Evolutionary conservation across 1,284 basidiomycete species (phyloP), one percentile per base, ranked within the genome.

Genomic region (Pyrrhoderma noxium): DNA sequence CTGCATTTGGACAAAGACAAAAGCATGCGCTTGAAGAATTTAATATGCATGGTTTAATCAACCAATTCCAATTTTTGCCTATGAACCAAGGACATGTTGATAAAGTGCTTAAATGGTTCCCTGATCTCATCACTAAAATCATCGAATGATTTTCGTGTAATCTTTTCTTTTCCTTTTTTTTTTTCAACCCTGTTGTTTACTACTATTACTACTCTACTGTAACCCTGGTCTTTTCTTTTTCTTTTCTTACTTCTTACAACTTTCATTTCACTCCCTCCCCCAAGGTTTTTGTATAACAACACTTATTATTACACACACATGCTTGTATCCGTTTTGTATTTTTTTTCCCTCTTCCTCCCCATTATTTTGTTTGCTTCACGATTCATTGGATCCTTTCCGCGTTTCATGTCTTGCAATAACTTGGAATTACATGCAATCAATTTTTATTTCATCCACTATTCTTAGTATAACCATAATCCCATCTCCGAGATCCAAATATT

Each of bases 61-160:
- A 74, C 57, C 79, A 70, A 57, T 82, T 85, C 69, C 73, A 77
- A 56, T 89, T 89, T 68, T 64, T 86, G 39, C 72, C 80, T 11
- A 66, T 74, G 14, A 75, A 76, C 59, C 76, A 74, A 48, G 74
- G 73, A 9, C 74, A 76, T 23, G 82, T 77, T 53, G 75, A 75
- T 36, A 79, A 76, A 63, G 77, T 87, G 67, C 76, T 86, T 51
- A 76, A 80, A 53, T 87, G 82, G 82, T 85, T 88, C 58, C 79
- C 83, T 25, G 75, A 77, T 61, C 68, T 89, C 53, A 75, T 82
- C 21, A 64, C 68, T 60, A 73, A 73, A 61, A 80, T 80, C 56
- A 76, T 79, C 54, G 75, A 67, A 36, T 57, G 36, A 52, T 31
- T 31, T 11, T 31, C 5, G 27, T 31, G 27, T 31, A 31, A 5